Conservation (phyloP, 441 rosid genomes). For the Macaranga tanarius region DNA sequence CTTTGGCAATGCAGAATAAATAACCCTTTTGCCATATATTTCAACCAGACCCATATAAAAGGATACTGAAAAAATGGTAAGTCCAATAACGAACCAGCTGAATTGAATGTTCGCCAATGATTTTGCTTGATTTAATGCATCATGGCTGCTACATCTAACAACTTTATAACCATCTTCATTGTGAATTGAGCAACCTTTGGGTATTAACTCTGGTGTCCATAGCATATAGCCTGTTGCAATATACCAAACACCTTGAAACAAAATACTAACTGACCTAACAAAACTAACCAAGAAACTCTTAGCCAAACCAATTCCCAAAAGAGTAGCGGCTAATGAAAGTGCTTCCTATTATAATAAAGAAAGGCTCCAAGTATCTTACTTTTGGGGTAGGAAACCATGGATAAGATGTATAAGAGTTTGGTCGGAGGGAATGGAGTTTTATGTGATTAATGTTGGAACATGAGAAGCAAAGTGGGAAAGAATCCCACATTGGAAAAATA, state of each 20-base stretch:
- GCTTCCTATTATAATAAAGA: constrained; percentile 46
- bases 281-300: constrained; percentile 63
- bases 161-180: constrained; percentile 55
- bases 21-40: constrained; percentile 20
- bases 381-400: constrained; percentile 62
- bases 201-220: constrained; percentile 62
- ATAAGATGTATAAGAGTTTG: constrained; percentile 48
- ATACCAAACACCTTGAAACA: constrained; percentile 74
- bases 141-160: constrained; percentile 47
- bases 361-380: constrained; percentile 53
- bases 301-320: constrained; percentile 51
- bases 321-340: constrained; percentile 53
- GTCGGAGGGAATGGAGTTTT: constrained; percentile 46
- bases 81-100: constrained; percentile 46
- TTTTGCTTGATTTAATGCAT: constrained; percentile 56
- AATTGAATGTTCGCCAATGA: constrained; percentile 59
- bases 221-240: constrained; percentile 60
- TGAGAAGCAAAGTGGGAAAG: too few relatives aligned
- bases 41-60: constrained; percentile 41
- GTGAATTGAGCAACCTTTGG: constrained; percentile 58
- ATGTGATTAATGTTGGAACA: too few relatives aligned
- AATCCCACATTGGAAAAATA: too few relatives aligned
- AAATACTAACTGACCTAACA: constrained; percentile 51
- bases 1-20: constrained; percentile 9
- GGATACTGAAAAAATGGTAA: constrained; percentile 39